Evolutionary conservation across 371 early-diverging fungal species (phyloP), one percentile per base, ranked within the genome.

Genomic region (Racocetra persica): DNA sequence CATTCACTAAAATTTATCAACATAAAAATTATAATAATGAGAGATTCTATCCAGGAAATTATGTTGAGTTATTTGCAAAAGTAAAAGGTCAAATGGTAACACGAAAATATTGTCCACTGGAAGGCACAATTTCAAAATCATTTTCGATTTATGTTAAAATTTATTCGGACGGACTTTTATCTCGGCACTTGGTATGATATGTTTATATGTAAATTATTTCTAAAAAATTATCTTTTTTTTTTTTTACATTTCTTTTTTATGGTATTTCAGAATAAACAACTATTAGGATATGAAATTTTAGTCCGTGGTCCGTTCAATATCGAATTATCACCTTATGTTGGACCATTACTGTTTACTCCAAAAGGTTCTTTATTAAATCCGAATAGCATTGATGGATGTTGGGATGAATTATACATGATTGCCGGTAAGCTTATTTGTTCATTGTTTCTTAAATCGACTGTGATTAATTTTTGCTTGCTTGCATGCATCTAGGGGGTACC

Each of bases 401-500:
- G 82, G 82, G 22, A 78, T 62, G n/a, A 54, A 65, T 55, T 82
- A 32, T 41, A 82, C 38, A 94, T 95, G 45, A 45, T 45, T 45
- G 45, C 45, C 11, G 94, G 22, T 45, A 45, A 45, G 11, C 7
- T 45, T 45, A 11, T 45, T 45, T 45, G 7, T 45, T 45, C 7
- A 2, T 45, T 45, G 0, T 1, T 45, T 45, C 45, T 45, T 45
- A 45, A 45, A 45, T 45, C 7, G 11, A 45, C 7, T 11, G 11
- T 10, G 11, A 45, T 45, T 10, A 45, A 45, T 45, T 45, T 45
- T 45, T 45, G n/a, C n/a, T n/a, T 45, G 2, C 7, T 45, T 45
- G 1, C 6, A 38, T 38, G 38, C 38, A 38, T 45, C 10, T 45
- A 45, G 93, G 93, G 26, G 91, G 90, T 55, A 84, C 90, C 14